Evolutionary conservation across 73 alveolate species (phyloP).

Genomic region (Paramecium biaurelia): DNA sequence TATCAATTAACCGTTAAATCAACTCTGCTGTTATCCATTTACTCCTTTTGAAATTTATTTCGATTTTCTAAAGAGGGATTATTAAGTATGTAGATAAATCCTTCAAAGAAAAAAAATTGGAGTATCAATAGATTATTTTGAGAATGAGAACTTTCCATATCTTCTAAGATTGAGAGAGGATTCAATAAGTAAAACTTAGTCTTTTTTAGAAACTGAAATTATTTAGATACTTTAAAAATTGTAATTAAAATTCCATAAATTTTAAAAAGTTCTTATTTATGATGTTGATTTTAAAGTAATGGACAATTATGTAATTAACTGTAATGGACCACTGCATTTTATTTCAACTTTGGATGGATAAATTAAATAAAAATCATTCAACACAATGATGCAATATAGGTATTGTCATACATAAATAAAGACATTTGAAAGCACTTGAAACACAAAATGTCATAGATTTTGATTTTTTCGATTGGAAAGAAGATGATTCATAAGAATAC

Average conservation of each 20-base stretch:
- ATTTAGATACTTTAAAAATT: neutral
- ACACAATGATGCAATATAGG: neutral
- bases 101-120: neutral
- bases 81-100: neutral
- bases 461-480: neutral
- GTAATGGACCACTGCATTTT: conserved; percentile 36
- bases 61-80: neutral
- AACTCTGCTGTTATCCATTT: neutral
- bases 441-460: neutral
- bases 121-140: neutral
- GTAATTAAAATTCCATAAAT: neutral
- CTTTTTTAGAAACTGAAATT: neutral
- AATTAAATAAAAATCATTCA: neutral
- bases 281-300: neutral
- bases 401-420: neutral
- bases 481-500: neutral
- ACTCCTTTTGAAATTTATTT: neutral
- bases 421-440: neutral
- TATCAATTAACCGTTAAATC: neutral
- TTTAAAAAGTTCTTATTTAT: neutral
- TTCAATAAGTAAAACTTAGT: neutral
- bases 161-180: neutral
- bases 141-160: neutral
- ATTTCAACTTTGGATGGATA: neutral
- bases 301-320: neutral